Base-by-base conservation (phyloP, 257 asterid species). In the Anisodus acutangulus region DNA sequence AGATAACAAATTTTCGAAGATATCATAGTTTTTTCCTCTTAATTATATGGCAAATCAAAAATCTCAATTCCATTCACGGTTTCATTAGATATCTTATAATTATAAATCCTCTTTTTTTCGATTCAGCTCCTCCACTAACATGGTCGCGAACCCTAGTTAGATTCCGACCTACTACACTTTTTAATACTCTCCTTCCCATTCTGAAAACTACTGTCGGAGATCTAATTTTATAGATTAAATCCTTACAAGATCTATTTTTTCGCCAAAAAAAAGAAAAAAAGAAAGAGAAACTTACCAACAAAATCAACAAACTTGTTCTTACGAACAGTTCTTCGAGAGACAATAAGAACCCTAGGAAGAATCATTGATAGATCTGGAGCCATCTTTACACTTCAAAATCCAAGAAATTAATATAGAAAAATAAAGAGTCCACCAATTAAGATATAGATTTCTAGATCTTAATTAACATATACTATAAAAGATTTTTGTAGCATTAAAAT, bases 281-380 rank as follows among this genome's bases (percentile, higher is more conserved):
- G 13, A 3, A 9, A 22, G 26, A 51, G 6, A 15, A 6, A n/a
- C 87, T 5, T 88, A 94, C 97, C 98, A 6, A 94, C 97, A 31
- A 94, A 94, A 90, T 92, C 94, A 6, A 94, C 94, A 51, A 94
- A 92, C 63, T 94, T 92, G 87, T 94, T 92, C 87, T 94, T 94
- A 79, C 98, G 93, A 83, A 94, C 94, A 8, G 89, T 90, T 69
- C 78, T 69, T 83, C 97, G 82, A 71, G 95, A 94, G 26, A 94
- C 94, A 3, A 94, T 91, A 9, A 92, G 94, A 87, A 94, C 95
- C 81, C 95, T 88, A 82, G 97, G 95, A 82, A 91, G 86, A 76
- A 90, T 91, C 9, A 79, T 90, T 22, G 97, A 88, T 41, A 92
- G 92, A 89, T 91, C 92, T 2, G 86, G 83, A 64, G 89, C 84